A percentile compares a stretch with the other conserved stretches of the same genome.
Conservation (phyloP, 768 basidiomycete species). For the Postia placenta region DNA sequence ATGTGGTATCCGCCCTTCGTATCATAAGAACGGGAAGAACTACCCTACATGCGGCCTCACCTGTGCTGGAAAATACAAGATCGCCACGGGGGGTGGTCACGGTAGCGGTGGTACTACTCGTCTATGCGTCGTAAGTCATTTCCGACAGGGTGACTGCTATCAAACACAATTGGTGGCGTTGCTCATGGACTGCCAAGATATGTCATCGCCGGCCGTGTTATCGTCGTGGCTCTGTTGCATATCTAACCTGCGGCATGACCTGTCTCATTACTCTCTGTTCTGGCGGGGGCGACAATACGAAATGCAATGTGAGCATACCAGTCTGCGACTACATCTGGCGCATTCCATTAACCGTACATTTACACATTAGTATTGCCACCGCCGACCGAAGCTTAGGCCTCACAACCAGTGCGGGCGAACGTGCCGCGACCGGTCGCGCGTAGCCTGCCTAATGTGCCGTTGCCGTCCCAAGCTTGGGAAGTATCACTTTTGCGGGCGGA, state of each 20-base stretch:
- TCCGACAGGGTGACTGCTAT: neutral
- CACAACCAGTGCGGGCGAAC: neutral
- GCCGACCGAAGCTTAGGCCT: neutral
- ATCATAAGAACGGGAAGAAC: too few relatives aligned
- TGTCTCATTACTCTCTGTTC: neutral
- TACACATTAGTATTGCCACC: neutral
- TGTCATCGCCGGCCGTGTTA: neutral
- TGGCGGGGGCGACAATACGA: neutral
- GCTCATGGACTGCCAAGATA: neutral
- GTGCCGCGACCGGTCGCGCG: neutral
- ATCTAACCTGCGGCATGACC: neutral
- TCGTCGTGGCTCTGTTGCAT: neutral
- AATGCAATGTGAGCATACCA: neutral
- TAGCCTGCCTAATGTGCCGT: neutral
- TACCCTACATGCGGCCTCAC: too few relatives aligned
- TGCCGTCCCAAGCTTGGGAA: neutral
- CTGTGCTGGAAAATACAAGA: conserved; percentile 16
- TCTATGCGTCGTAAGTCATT: neutral
- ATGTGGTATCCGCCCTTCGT: too few relatives aligned
- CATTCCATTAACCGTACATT: neutral
- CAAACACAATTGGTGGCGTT: too few relatives aligned
- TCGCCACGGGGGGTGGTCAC: neutral
- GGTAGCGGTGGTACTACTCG: neutral
- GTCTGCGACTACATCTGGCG: neutral
- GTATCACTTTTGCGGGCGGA: neutral